A percentile compares a stretch with the other conserved stretches of the same genome.
phyloP scores from a whole-genome alignment of 192 early-diverging fungal genomes.

The Gaertneriomyces sp. region DNA sequence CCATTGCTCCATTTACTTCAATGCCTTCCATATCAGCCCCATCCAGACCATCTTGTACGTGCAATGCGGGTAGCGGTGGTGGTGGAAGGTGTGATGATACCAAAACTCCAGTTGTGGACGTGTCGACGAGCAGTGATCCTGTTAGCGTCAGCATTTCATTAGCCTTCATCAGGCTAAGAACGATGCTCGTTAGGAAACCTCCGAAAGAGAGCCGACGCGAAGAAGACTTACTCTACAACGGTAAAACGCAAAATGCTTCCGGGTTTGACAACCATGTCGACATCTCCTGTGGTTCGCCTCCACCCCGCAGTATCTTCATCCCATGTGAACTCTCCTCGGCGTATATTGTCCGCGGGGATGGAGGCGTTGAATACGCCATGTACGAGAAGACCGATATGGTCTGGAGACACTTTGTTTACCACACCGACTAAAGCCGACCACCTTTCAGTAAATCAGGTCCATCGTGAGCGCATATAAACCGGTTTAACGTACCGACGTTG shows the following conservation, averaged over 20 bases:
- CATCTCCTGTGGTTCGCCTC: slow-evolving; percentile 24
- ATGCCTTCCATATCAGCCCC: slow-evolving; percentile 5
- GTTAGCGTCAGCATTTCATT: slow-evolving; percentile 81
- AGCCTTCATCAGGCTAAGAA: slow-evolving; percentile 66
- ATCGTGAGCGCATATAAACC: not conserved
- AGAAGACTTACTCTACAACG: slow-evolving; percentile 15
- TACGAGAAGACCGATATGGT: slow-evolving; percentile 90
- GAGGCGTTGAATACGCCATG: slow-evolving; percentile 96
- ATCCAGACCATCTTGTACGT: slow-evolving; percentile 5
- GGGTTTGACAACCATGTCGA: slow-evolving; percentile 40
- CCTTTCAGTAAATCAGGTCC: not conserved
- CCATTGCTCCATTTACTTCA: slow-evolving; percentile 3
- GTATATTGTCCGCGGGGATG: slow-evolving; percentile 79
- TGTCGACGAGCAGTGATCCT: slow-evolving; percentile 59
- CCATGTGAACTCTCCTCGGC: slow-evolving; percentile 71
- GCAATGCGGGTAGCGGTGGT: slow-evolving; percentile 12
- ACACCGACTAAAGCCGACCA: slow-evolving; percentile 54
- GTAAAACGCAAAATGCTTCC: slow-evolving; percentile 21
- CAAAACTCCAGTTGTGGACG: slow-evolving; percentile 34
- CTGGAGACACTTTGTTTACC: slow-evolving; percentile 89
- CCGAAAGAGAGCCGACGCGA: not conserved
- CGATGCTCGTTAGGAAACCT: not conserved
- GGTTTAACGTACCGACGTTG: slow-evolving; percentile 46
- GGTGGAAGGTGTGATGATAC: slow-evolving; percentile 19
- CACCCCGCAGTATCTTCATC: slow-evolving; percentile 32